Conservation (phyloP, 163 green algal genomes). For the Picocystis sp. region DNA sequence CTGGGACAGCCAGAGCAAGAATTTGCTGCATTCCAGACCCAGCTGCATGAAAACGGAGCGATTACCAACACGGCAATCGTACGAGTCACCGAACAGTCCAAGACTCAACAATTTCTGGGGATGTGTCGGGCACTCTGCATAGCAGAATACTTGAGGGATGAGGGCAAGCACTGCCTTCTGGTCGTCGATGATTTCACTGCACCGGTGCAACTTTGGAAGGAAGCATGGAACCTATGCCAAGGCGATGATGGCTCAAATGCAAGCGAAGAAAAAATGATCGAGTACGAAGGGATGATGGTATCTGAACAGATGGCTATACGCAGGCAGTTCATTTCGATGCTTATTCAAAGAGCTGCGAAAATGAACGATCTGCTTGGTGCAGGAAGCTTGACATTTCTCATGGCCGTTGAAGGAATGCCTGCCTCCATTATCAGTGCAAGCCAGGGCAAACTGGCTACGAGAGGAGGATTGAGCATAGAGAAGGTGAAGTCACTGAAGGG, state of each 20-base stretch:
- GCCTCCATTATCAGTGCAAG: too few relatives aligned
- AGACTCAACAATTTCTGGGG: constrained; percentile 53
- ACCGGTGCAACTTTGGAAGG: constrained; percentile 5
- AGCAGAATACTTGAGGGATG: constrained; percentile 14
- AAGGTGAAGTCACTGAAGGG: too few relatives aligned
- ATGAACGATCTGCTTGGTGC: constrained; percentile 37
- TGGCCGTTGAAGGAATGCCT: neutral
- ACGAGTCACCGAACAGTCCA: constrained; percentile 8
- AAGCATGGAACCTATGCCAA: constrained; percentile 2
- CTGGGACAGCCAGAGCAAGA: constrained; percentile 18
- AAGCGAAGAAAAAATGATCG: constrained; percentile 42
- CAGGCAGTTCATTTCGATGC: constrained; percentile 61
- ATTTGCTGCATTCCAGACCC: constrained; percentile 7
- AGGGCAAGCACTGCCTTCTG: constrained; percentile 3
- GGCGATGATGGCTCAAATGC: neutral
- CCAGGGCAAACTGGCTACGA: too few relatives aligned
- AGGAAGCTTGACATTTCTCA: constrained; percentile 53
- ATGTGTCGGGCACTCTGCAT: constrained; percentile 41
- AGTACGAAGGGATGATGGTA: constrained; percentile 80
- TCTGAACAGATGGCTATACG: constrained; percentile 53
- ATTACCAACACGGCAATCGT: constrained; percentile 53
- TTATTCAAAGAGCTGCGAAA: constrained; percentile 64
- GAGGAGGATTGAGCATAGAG: too few relatives aligned
- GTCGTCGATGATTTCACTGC: constrained; percentile 12
- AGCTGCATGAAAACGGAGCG: constrained; percentile 19